These are phyloP conservation scores for Exophiala spinifera DNA, from an alignment of 2,329 filamentous ascomycete species.

Conservation along the genomic window DNA sequence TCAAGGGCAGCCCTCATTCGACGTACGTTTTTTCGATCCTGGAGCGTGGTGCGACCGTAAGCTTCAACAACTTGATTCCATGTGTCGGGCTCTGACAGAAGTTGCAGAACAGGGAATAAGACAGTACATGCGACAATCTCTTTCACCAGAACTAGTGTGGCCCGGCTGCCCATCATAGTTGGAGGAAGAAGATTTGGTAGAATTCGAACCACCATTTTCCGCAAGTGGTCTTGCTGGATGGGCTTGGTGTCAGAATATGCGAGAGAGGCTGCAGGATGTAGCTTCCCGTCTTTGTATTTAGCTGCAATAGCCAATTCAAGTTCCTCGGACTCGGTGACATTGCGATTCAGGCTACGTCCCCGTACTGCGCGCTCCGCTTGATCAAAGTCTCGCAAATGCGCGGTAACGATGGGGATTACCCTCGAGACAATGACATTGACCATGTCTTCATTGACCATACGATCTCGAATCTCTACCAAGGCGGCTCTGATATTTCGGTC, in stretches of 20 bases:
- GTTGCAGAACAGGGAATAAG: conserved; percentile 72
- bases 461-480: conserved; percentile 67
- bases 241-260: conserved; percentile 79
- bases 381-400: conserved; percentile 85
- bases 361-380: conserved; percentile 83
- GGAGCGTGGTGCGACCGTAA: conserved; percentile 78
- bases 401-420: conserved; percentile 81
- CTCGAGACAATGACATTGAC: conserved; percentile 78
- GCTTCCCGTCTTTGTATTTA: conserved; percentile 82
- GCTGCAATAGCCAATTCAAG: conserved; percentile 91
- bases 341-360: conserved; percentile 81
- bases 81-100: conserved; percentile 86
- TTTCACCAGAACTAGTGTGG: conserved; percentile 75
- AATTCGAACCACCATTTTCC: conserved; percentile 68
- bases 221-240: conserved; percentile 83
- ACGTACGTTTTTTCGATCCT: conserved; percentile 91
- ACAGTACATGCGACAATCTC: conserved; percentile 95
- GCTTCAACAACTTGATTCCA: conserved; percentile 98
- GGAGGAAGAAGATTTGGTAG: conserved; percentile 72
- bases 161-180: conserved; percentile 71
- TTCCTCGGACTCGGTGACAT: conserved; percentile 93
- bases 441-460: conserved; percentile 72
- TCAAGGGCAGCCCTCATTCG: conserved; percentile 89
- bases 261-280: conserved; percentile 82
- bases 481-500: conserved; percentile 75